Evolutionary conservation across 306 rosid species (phyloP).

Genomic region (Phaseolus lunatus): DNA sequence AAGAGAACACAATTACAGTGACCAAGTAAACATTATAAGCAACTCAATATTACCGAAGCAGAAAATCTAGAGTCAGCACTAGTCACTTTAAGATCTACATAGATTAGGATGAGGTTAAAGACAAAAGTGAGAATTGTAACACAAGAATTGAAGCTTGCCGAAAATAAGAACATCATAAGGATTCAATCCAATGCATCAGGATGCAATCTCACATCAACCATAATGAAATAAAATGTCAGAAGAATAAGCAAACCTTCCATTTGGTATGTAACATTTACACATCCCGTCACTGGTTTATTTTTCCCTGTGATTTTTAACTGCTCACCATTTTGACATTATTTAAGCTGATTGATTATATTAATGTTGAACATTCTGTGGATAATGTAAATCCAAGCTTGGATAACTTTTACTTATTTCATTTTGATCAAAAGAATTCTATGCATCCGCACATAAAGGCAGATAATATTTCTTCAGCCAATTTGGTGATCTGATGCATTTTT

Average conservation of each 20-base stretch:
- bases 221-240: conserved; percentile 38
- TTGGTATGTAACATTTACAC: conserved; percentile 5
- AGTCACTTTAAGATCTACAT: conserved; percentile 61
- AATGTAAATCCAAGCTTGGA: too few species aligned
- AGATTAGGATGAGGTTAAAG: conserved; percentile 54
- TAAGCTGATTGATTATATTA: too few species aligned
- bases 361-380: too few species aligned
- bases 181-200: conserved; percentile 30
- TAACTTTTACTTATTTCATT: too few species aligned
- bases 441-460: too few species aligned
- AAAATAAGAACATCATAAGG: not conserved
- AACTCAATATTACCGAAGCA: conserved; percentile 52
- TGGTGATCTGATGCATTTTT: too few species aligned
- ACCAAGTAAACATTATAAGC: conserved; percentile 19
- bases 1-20: conserved; percentile 9
- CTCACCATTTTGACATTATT: too few species aligned
- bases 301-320: too few species aligned
- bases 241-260: conserved; percentile 71
- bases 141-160: conserved; percentile 86
- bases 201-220: conserved; percentile 4
- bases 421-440: too few species aligned
- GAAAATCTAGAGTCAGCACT: conserved; percentile 58
- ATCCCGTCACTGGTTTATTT: too few species aligned
- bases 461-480: too few species aligned
- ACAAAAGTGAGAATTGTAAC: conserved; percentile 63